These are phyloP conservation scores for Aspergillus sp. DNA, from an alignment of 2,329 filamentous ascomycete species.

Conservation along the genomic window DNA sequence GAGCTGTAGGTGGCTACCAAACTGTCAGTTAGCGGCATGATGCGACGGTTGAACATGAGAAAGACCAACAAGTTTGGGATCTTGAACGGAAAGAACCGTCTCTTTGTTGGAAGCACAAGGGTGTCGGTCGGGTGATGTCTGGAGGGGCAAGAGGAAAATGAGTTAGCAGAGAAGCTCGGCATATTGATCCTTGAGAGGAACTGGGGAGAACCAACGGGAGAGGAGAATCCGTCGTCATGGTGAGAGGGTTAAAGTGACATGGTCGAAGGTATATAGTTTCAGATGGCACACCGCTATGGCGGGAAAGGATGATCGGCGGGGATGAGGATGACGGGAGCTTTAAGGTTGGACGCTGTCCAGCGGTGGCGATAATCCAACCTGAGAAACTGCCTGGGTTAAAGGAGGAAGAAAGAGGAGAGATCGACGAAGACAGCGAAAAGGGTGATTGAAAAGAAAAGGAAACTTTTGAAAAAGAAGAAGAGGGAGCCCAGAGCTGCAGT, in stretches of 20 bases:
- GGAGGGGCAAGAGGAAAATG: constrained; percentile 11
- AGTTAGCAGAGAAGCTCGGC: constrained; percentile 12
- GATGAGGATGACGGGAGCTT: constrained; percentile 4
- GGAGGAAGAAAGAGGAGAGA: neutral
- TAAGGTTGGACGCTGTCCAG: neutral
- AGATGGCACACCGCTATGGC: constrained; percentile 9
- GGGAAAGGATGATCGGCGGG: constrained; percentile 6
- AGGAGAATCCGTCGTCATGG: constrained; percentile 42
- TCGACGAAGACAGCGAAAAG: neutral
- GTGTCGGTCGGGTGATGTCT: constrained; percentile 66
- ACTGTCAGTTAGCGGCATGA: constrained; percentile 12
- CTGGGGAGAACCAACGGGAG: constrained; percentile 31
- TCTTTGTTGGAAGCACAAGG: constrained; percentile 59
- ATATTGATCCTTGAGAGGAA: constrained; percentile 7
- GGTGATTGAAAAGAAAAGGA: neutral
- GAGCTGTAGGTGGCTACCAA: constrained; percentile 51
- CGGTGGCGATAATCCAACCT: neutral
- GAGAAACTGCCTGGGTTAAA: neutral
- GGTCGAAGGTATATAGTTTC: constrained; percentile 19
- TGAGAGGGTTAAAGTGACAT: constrained; percentile 34
- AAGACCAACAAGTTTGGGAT: constrained; percentile 62
- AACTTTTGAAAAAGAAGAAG: neutral
- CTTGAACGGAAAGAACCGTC: constrained; percentile 65
- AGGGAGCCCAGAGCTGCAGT: neutral
- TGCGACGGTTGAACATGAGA: constrained; percentile 13